These are phyloP conservation scores for Amanita rubescens DNA, from an alignment of 768 basidiomycete species.

Conservation along the genomic window DNA sequence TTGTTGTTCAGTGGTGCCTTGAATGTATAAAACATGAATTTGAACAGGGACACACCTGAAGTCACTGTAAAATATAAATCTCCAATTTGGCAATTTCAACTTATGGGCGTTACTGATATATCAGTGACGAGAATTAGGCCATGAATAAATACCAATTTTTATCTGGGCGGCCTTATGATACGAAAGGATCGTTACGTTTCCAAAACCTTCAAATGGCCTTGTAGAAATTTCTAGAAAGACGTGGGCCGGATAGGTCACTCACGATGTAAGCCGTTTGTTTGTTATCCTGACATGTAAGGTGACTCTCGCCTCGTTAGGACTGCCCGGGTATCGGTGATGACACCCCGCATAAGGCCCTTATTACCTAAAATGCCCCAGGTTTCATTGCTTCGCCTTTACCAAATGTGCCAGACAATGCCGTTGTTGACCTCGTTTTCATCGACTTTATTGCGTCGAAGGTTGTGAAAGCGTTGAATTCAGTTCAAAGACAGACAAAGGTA, in stretches of 20 bases:
- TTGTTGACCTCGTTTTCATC: slow-evolving; percentile 71
- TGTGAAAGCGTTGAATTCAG: slow-evolving; percentile 44
- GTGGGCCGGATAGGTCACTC: slow-evolving; percentile 77
- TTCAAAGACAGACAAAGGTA: slow-evolving; percentile 46
- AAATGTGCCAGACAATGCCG: slow-evolving; percentile 36
- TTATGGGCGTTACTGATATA: no score
- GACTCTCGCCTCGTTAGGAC: slow-evolving; percentile 27
- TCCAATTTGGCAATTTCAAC: no score
- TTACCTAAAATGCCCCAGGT: slow-evolving; percentile 45
- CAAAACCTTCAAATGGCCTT: no score
- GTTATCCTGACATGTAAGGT: neutral
- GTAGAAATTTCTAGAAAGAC: no score
- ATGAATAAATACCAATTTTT: no score
- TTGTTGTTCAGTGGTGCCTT: no score
- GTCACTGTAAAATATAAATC: no score
- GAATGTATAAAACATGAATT: no score
- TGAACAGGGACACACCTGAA: no score
- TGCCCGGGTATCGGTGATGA: slow-evolving; percentile 79
- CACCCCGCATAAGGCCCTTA: slow-evolving; percentile 51
- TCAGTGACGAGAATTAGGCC: no score
- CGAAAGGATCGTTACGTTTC: no score
- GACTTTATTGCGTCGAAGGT: slow-evolving; percentile 56
- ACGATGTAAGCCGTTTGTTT: slow-evolving; percentile 40
- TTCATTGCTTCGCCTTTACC: slow-evolving; percentile 55
- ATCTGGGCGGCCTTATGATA: no score